Evolutionary conservation across 352 stramenopile genomes (phyloP).

Genomic region (Blastocystis sp.): DNA sequence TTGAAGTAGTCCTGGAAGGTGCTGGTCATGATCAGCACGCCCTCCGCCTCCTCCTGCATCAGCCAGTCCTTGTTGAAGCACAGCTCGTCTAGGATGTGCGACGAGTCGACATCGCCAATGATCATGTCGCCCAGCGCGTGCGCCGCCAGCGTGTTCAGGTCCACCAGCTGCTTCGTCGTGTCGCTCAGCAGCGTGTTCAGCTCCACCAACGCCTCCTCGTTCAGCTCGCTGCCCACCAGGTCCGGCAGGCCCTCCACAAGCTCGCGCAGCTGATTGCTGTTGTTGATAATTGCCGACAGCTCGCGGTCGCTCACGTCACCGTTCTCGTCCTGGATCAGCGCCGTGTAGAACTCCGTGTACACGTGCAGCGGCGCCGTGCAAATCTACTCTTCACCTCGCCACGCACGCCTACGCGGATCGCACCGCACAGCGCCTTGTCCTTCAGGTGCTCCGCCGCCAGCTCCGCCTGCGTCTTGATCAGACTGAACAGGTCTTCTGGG

Average conservation of each 20-base stretch:
- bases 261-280: constrained; percentile 1
- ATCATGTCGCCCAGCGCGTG: background rate
- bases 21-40: constrained; percentile 30
- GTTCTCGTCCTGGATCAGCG: background rate
- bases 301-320: background rate
- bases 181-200: background rate
- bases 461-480: constrained; percentile 43
- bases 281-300: constrained; percentile 1
- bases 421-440: background rate
- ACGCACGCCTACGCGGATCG: background rate
- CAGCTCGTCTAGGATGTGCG: constrained; percentile 10
- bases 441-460: constrained; percentile 52
- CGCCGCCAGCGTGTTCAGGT: background rate
- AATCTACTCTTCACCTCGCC: background rate
- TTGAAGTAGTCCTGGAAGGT: constrained; percentile 61
- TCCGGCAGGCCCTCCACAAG: background rate
- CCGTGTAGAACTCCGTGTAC: constrained; percentile 5
- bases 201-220: background rate
- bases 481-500: constrained; percentile 39
- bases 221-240: background rate
- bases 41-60: constrained; percentile 25
- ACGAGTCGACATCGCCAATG: constrained; percentile 29
- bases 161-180: background rate
- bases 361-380: background rate
- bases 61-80: constrained; percentile 55